These are phyloP conservation scores for Priceomyces haplophilus DNA, from an alignment of 805 yeast species.

Conservation along the genomic window DNA sequence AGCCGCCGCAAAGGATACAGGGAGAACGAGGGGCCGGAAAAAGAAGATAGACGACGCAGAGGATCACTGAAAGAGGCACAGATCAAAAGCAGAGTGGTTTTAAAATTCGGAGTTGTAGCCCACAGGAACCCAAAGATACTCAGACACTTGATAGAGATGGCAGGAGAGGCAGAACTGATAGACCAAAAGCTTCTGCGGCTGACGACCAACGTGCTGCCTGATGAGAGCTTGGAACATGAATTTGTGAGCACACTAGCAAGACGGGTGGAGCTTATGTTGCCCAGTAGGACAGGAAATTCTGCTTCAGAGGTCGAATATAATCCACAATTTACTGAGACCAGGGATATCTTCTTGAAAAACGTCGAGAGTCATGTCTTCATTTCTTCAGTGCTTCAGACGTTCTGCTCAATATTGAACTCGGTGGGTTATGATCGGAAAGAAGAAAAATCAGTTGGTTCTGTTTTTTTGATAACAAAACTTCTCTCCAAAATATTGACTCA, in stretches of 20 bases:
- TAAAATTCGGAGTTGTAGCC: too few species aligned
- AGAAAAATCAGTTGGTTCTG: constrained; percentile 29
- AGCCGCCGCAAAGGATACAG: background rate
- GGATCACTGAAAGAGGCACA: too few species aligned
- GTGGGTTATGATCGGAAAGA: constrained; percentile 21
- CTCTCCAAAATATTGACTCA: constrained; percentile 25
- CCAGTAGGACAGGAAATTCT: constrained; percentile 37
- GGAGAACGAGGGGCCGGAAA: background rate
- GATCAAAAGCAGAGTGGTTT: too few species aligned
- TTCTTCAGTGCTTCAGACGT: constrained; percentile 1
- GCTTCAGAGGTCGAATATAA: constrained; percentile 40
- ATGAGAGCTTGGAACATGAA: constrained; percentile 8
- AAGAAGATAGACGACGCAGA: too few species aligned
- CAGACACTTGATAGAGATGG: background rate
- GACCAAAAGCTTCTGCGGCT: background rate
- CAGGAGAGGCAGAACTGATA: background rate
- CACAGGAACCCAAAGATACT: background rate
- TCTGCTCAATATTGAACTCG: constrained; percentile 3
- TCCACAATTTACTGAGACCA: constrained; percentile 35
- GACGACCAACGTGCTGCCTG: background rate
- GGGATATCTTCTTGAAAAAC: constrained; percentile 24
- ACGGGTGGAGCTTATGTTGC: constrained; percentile 34
- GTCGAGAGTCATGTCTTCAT: background rate
- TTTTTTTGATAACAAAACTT: constrained; percentile 30
- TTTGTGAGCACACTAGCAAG: constrained; percentile 23